Conservation (phyloP, 169 alveolate genomes). For the Eimeria acervulina region DNA sequence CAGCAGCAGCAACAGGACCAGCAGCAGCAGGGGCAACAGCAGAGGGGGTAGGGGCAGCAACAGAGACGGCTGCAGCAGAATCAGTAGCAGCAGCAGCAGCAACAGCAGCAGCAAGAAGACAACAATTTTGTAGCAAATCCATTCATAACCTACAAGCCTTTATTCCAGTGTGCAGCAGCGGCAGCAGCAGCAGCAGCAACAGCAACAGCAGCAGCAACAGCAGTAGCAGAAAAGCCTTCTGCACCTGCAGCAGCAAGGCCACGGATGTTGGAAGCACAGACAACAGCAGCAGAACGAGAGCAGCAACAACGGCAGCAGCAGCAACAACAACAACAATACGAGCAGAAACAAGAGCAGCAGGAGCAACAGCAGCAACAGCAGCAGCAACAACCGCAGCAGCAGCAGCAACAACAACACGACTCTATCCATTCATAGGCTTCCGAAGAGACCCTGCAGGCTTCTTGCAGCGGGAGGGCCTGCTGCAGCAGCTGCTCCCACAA, state of each 20-base stretch:
- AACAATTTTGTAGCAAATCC: not conserved
- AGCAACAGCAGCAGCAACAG: not conserved
- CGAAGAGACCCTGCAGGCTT: not conserved
- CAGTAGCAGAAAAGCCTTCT: not conserved
- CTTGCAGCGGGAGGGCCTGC: not conserved
- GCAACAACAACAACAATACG: too few species aligned
- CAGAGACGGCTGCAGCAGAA: not conserved
- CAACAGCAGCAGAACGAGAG: not conserved
- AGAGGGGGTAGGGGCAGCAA: too few species aligned
- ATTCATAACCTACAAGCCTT: not conserved
- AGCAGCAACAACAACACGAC: not conserved
- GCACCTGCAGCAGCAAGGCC: too few species aligned
- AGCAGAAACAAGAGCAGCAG: not conserved
- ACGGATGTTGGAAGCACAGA: too few species aligned
- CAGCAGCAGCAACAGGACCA: slow-evolving; percentile 17
- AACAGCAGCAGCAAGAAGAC: not conserved
- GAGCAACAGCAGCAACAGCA: not conserved
- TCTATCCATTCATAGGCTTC: too few species aligned
- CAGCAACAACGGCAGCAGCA: too few species aligned
- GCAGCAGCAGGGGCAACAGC: slow-evolving; percentile 17
- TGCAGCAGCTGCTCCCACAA: not conserved
- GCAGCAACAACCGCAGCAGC: not conserved
- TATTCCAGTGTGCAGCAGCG: not conserved
- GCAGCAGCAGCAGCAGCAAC: slow-evolving; percentile 27
- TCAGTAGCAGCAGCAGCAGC: slow-evolving; percentile 16